A percentile compares a stretch with the other conserved stretches of the same genome.
Evolutionary conservation across 1,139 yeast genomes (phyloP).

Genomic region (Pichia kudriavzevii): DNA sequence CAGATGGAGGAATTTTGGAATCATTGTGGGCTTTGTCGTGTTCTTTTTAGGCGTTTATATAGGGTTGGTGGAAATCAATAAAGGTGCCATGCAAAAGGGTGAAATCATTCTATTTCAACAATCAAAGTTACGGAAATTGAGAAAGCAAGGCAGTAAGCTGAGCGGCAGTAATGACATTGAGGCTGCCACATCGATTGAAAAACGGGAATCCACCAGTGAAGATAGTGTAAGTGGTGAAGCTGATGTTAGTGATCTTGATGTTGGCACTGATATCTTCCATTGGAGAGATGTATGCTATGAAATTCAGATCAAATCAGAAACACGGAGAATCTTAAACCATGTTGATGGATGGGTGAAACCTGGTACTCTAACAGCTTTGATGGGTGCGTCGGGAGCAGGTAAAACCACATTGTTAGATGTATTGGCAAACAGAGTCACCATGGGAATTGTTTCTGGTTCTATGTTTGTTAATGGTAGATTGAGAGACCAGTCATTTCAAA

Average conservation of each 20-base stretch:
- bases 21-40: constrained; percentile 27
- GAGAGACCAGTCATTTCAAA: constrained; percentile 36
- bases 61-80: constrained; percentile 25
- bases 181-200: constrained; percentile 13
- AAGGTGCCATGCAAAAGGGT: constrained; percentile 31
- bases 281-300: constrained; percentile 36
- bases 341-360: constrained; percentile 51
- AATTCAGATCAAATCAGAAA: constrained; percentile 34
- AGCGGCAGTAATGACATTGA: constrained; percentile 8
- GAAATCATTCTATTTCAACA: constrained; percentile 28
- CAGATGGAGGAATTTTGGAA: constrained; percentile 32
- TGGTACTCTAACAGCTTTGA: constrained; percentile 50
- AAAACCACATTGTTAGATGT: constrained; percentile 55
- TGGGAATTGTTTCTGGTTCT: constrained; percentile 45
- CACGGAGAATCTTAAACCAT: constrained; percentile 37
- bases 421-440: constrained; percentile 44
- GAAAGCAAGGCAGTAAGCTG: constrained; percentile 12
- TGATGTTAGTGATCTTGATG: constrained; percentile 10
- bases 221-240: constrained; percentile 1
- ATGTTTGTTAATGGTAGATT: constrained; percentile 44
- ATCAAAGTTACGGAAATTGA: constrained; percentile 21
- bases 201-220: constrained; percentile 10
- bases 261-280: constrained; percentile 31
- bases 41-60: constrained; percentile 27
- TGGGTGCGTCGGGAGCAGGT: constrained; percentile 72